Conservation (phyloP, 208 protist species). For the Crithidia sp. region DNA sequence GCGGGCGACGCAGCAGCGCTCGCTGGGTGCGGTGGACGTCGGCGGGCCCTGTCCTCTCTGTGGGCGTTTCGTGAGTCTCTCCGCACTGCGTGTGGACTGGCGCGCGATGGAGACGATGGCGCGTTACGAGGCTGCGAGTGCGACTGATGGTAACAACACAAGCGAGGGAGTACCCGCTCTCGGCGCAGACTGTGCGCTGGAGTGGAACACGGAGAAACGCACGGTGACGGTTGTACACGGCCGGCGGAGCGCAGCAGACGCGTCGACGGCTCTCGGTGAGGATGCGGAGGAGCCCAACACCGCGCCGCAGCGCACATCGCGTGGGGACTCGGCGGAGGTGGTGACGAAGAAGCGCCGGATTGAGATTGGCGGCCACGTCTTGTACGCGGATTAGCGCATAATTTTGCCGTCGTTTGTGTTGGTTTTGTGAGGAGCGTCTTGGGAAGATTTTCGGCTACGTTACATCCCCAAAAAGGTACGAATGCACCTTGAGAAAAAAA, state of each 20-base stretch:
- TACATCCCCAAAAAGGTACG: not conserved
- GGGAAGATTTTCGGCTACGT: not conserved
- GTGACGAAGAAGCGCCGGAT: conserved; percentile 48
- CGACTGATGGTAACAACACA: not conserved
- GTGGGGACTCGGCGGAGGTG: conserved; percentile 10
- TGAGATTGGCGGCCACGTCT: conserved; percentile 64
- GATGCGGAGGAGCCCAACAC: conserved; percentile 24
- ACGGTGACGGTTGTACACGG: conserved; percentile 30
- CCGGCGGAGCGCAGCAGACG: not conserved
- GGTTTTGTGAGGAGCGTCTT: not conserved
- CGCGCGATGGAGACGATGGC: conserved; percentile 43
- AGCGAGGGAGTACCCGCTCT: not conserved
- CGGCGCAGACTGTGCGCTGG: conserved; percentile 31
- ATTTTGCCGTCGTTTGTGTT: too few relatives aligned
- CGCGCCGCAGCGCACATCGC: not conserved
- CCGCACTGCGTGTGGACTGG: conserved; percentile 54
- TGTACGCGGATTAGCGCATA: conserved; percentile 43
- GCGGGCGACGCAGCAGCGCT: conserved; percentile 43
- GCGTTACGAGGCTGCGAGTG: conserved; percentile 2
- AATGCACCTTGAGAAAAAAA: too few relatives aligned
- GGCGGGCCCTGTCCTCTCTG: conserved; percentile 65
- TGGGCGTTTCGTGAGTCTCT: conserved; percentile 31
- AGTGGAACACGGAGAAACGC: conserved; percentile 40
- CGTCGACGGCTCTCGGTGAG: conserved; percentile 2
- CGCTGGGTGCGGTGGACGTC: conserved; percentile 25